A percentile compares a stretch with the other conserved stretches of the same genome.
Conservation (phyloP, 257 asterid genomes). For the Solanum paucissectum region DNA sequence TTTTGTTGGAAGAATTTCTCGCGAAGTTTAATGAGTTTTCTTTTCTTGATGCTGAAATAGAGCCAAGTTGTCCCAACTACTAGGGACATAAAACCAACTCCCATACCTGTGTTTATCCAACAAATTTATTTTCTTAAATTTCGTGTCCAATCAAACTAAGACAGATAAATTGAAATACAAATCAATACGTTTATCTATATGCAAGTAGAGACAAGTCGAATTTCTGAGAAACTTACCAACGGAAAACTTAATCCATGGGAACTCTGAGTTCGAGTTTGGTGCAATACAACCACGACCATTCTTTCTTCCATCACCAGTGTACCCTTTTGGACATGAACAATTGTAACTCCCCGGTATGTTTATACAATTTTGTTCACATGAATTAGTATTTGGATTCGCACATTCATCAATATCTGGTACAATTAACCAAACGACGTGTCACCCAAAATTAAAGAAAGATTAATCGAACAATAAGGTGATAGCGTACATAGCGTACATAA, state of each 20-base stretch:
- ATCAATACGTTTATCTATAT: neutral
- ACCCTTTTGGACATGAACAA: conserved; percentile 57
- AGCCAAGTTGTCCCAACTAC: conserved; percentile 13
- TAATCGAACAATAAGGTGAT: neutral
- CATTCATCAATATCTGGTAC: conserved; percentile 39
- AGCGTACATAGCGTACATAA: neutral
- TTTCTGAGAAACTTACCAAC: conserved; percentile 9
- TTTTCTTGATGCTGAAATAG: conserved; percentile 10
- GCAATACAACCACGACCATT: conserved; percentile 37
- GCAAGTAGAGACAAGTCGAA: neutral
- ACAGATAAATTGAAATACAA: neutral
- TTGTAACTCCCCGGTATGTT: conserved; percentile 33
- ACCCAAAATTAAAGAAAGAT: neutral
- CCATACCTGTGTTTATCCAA: conserved; percentile 3
- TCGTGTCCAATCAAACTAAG: no score
- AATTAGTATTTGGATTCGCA: conserved; percentile 10
- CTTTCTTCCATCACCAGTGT: conserved; percentile 43
- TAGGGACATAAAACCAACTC: conserved; percentile 13
- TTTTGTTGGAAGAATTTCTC: conserved; percentile 43
- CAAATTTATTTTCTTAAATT: no score
- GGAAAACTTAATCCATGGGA: conserved; percentile 35
- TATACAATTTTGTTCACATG: conserved; percentile 21
- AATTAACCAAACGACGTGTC: neutral
- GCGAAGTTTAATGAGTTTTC: conserved; percentile 8
- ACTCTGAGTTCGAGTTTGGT: conserved; percentile 15